Base-by-base conservation (phyloP, 2,329 filamentous ascomycete species). In the Ceratocystis alfenasii region DNA sequence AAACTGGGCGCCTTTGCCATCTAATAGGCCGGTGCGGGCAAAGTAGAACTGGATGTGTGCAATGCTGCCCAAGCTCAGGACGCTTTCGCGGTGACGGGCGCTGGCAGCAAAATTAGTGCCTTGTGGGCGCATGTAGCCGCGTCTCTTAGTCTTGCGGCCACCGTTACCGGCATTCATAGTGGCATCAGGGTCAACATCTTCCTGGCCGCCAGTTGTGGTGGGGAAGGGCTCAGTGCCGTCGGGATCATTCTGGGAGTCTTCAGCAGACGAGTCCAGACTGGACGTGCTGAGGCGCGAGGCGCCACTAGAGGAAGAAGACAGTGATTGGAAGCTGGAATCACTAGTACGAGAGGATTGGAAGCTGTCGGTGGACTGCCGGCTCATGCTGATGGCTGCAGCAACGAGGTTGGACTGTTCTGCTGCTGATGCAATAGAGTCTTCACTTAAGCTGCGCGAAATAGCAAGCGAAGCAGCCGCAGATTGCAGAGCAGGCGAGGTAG, bases 31-130 rank as follows among this genome's bases (percentile, higher is more conserved):
- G 0, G 94, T 99, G 68, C 94, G 83, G 45, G 94, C 93, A 78
- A 99, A 99, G 77, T 97, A 99, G 77, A 97, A 96, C 76, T 99
- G 94, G 72, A 99, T 79, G 77, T 99, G 94, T 66, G 92, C 90
- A 71, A 99, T 99, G 75, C 92, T 96, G 65, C 94, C 94, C 69
- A 99, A 78, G 73, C 90, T 96, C 84, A 97, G 87, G 70, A 99
- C 94, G 73, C 92, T 96, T 75, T 99, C 93, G 69, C 94, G 83
- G 63, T 90, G 90, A 73, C 86, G 86, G 60, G 94, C 94, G 66
- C 92, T 96, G 68, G 89, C 88, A 30, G 94, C 90, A 74, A 97
- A 99, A 72, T 91, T 84, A 63, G 89, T 95, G 65, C 87, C 89
- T 74, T 91, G 88, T 0, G 92, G 91, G 62, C 92, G 84, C 77